phyloP scores from a whole-genome alignment of 1,139 yeast genomes.

The Geotrichum histeridarum region DNA sequence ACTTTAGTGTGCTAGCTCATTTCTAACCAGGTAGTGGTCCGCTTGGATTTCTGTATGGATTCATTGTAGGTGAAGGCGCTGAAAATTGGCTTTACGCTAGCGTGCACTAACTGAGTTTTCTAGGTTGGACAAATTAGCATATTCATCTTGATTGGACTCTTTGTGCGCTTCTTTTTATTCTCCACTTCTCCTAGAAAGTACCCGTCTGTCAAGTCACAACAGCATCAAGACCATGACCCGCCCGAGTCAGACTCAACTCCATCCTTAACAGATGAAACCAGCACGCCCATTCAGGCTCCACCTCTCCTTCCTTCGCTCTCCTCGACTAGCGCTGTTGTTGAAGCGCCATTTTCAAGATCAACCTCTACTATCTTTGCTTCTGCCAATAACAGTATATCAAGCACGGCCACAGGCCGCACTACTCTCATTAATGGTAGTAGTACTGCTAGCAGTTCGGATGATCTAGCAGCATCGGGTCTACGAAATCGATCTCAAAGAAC shows the following conservation, averaged over 20 bases:
- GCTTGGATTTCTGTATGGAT: conserved; percentile 21
- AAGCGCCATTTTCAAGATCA: conserved; percentile 7
- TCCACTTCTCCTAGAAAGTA: conserved; percentile 53
- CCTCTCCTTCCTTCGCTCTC: neutral
- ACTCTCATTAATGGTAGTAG: neutral
- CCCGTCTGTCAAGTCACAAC: conserved; percentile 7
- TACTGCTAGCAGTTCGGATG: neutral
- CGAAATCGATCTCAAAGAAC: neutral
- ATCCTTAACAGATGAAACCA: neutral
- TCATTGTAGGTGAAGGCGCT: conserved; percentile 12
- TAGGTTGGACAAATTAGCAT: conserved; percentile 74
- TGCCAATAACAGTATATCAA: neutral
- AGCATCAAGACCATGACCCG: conserved; percentile 17
- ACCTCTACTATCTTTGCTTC: neutral
- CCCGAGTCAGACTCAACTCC: conserved; percentile 19
- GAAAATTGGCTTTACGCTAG: neutral
- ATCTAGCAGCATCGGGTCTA: neutral
- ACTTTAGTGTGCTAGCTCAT: neutral
- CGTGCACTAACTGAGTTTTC: neutral
- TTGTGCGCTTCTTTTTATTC: conserved; percentile 82
- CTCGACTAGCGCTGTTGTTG: neutral
- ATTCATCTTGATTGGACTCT: conserved; percentile 61
- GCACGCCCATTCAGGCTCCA: neutral
- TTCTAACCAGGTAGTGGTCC: conserved; percentile 6
- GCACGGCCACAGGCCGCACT: neutral